Evolutionary conservation across 495 filamentous ascomycete genomes (phyloP).

Genomic region (Chlorociboria aeruginascens): DNA sequence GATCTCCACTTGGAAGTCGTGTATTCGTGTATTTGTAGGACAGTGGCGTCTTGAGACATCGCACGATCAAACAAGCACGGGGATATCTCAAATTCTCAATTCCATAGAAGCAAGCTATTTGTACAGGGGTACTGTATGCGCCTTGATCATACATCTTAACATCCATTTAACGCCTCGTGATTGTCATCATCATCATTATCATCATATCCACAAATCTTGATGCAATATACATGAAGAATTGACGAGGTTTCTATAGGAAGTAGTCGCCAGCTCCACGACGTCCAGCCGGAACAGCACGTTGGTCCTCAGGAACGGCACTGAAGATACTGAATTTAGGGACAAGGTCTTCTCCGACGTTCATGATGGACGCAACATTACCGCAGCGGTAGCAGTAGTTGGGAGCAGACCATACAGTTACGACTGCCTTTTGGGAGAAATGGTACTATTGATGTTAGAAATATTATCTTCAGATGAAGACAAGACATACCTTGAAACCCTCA

Average conservation of each 20-base stretch:
- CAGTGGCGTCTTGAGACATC: too few species aligned
- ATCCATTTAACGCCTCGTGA: too few species aligned
- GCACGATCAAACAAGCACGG: too few species aligned
- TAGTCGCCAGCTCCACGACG: conserved; percentile 82
- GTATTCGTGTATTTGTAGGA: too few species aligned
- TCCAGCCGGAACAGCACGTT: conserved; percentile 73
- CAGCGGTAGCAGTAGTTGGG: conserved; percentile 99
- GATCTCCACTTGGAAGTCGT: too few species aligned
- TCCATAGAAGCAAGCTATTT: too few species aligned
- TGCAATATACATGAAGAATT: background rate
- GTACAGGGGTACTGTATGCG: too few species aligned
- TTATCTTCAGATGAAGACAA: background rate
- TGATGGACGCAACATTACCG: conserved; percentile 93
- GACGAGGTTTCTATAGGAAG: conserved; percentile 55
- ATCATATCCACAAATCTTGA: too few species aligned
- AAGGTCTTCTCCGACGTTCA: conserved; percentile 78
- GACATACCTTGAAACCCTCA: conserved; percentile 81
- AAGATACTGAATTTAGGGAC: conserved; percentile 90
- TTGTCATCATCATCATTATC: too few species aligned
- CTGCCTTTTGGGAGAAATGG: conserved; percentile 88
- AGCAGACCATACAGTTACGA: conserved; percentile 98
- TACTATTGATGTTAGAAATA: conserved; percentile 39
- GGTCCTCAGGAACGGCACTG: conserved; percentile 83
- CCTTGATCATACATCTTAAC: too few species aligned
- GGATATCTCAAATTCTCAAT: too few species aligned